These are phyloP conservation scores for Trichoderma arundinaceum DNA, from an alignment of 2,329 filamentous ascomycete genomes.

Conservation along the genomic window DNA sequence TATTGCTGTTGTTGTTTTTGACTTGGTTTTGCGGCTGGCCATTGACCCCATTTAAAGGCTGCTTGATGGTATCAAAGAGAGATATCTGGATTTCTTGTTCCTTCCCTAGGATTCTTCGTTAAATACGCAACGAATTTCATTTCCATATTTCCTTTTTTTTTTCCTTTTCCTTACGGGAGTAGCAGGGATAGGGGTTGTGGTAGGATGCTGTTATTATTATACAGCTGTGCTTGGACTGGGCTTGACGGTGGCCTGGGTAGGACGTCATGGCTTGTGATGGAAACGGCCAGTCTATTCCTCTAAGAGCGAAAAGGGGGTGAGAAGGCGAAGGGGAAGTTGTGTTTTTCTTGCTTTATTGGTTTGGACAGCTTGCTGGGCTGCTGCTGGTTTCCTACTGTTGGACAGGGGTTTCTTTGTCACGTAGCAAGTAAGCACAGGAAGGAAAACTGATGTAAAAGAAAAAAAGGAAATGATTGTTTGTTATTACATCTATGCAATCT, in stretches of 20 bases:
- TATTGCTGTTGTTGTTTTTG: neutral
- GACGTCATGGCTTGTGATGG: no score
- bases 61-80: conserved; percentile 3
- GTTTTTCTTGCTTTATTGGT: neutral
- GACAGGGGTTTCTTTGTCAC: neutral
- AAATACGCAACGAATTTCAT: neutral
- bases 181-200: neutral
- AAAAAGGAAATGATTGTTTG: conserved; percentile 15
- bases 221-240: conserved; percentile 3
- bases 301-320: neutral
- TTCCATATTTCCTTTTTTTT: neutral
- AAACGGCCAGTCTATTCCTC: neutral
- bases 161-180: neutral
- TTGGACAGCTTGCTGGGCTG: neutral
- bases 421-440: neutral
- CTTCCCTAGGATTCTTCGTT: neutral
- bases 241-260: no score
- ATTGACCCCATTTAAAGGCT: neutral
- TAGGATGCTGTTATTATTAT: conserved; percentile 7
- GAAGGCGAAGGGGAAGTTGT: neutral
- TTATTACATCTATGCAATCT: conserved; percentile 15
- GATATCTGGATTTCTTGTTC: neutral
- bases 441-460: neutral
- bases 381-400: conserved; percentile 4
- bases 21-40: neutral